Evolutionary conservation across 306 rosid species (phyloP).

Genomic region (Glycine soja): DNA sequence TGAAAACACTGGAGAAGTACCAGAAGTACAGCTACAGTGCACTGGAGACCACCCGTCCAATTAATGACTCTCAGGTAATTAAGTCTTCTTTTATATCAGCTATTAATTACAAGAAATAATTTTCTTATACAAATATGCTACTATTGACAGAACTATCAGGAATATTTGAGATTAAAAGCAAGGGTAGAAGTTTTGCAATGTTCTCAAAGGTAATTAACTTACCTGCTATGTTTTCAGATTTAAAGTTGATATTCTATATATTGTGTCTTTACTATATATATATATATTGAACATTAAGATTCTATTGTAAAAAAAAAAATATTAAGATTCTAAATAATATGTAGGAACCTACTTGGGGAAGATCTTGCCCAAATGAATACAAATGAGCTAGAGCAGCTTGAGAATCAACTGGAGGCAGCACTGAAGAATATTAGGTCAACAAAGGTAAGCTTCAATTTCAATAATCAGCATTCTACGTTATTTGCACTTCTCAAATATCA

Average conservation of each 20-base stretch:
- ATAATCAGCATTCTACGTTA: not conserved
- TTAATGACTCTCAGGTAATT: conserved; percentile 58
- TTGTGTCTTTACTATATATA: too few relatives aligned
- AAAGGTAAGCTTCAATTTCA: conserved; percentile 59
- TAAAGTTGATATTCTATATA: too few relatives aligned
- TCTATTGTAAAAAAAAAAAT: not conserved
- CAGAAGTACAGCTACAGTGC: conserved; percentile 67
- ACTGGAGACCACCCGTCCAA: conserved; percentile 49
- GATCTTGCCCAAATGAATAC: conserved; percentile 73
- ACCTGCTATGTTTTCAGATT: too few relatives aligned
- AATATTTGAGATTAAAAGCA: conserved; percentile 76
- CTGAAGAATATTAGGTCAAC: conserved; percentile 77
- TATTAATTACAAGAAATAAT: not conserved
- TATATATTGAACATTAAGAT: too few relatives aligned
- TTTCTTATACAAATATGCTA: not conserved
- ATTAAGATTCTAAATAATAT: not conserved
- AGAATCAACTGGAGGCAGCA: conserved; percentile 77
- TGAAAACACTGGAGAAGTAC: conserved; percentile 79
- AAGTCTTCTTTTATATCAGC: too few relatives aligned
- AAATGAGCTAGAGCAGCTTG: conserved; percentile 73
- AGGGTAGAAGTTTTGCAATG: conserved; percentile 78
- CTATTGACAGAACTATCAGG: conserved; percentile 68
- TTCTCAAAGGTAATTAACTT: conserved; percentile 73
- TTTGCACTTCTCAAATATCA: not conserved
- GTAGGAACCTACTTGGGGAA: conserved; percentile 87